Evolutionary conservation across 495 filamentous ascomycete genomes (phyloP), one percentile per base, ranked within the genome.

Genomic region (Penicillium taxi): DNA sequence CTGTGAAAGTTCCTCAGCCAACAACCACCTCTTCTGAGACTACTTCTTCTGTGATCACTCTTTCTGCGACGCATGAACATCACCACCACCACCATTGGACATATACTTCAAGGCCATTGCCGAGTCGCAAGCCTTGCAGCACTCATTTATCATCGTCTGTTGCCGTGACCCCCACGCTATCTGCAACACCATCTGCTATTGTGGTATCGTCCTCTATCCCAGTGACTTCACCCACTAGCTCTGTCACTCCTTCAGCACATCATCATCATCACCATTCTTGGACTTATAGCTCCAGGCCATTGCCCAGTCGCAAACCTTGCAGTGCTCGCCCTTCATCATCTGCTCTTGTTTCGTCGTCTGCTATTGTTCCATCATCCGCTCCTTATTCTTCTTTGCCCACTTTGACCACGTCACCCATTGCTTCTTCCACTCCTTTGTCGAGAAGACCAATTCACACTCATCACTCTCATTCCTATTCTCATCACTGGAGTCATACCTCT

Each of bases 151-250:
- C n/a, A n/a, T n/a, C 30, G 1, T 32, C 33, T 4, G 13, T 32
- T 27, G 12, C 35, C 13, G 28, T 36, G 9, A 34, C 28, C 11
- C 12, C 8, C n/a, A n/a, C n/a, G n/a, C n/a, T n/a, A n/a, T n/a
- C n/a, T n/a, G n/a, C n/a, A 18, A n/a, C 26, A 7, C 13, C 37
- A 23, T 37, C 35, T 17, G 35, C 16, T 12, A 26, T 22, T 7
- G 21, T 35, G 13, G 22, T 44, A 1, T 29, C 39, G 14, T 42
- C 39, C 1, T 42, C 39, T 13, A 16, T 15, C n/a, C n/a, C 21
- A 9, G 30, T 24, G 9, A 27, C 26, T 13, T 38, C 28, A n/a
- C n/a, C n/a, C n/a, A n/a, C n/a, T n/a, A n/a, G n/a, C 22, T n/a
- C 7, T 25, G 28, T 21, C 12, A 19, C 23, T 9, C 13, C 8